phyloP scores from a whole-genome alignment of 2,329 filamentous ascomycete species.

The Aureobasidium sp. region DNA sequence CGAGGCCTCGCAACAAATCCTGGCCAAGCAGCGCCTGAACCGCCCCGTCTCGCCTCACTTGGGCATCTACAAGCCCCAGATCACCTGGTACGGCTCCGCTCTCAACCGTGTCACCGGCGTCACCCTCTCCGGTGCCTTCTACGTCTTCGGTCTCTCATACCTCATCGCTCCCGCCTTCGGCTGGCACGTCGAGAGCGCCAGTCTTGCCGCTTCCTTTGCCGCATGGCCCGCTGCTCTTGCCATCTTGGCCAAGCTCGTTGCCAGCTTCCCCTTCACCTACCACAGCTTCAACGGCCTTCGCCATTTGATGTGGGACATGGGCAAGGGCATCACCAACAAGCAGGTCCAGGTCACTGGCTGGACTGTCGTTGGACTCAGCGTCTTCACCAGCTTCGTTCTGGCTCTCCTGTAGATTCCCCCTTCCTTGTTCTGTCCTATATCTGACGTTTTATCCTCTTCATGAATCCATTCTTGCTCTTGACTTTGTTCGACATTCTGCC shows the following conservation, averaged over 20 bases:
- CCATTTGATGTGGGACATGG: conserved; percentile 64
- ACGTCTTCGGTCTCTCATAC: conserved; percentile 74
- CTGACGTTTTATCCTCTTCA: background rate
- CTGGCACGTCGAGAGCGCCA: conserved; percentile 58
- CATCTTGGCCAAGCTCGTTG: conserved; percentile 48
- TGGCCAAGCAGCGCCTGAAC: conserved; percentile 68
- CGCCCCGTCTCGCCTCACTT: conserved; percentile 84
- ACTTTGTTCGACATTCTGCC: background rate
- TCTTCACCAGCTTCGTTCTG: conserved; percentile 41
- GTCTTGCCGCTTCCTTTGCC: conserved; percentile 56
- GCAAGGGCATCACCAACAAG: conserved; percentile 53
- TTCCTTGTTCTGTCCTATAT: background rate
- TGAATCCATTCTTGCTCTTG: background rate
- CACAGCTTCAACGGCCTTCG: conserved; percentile 62
- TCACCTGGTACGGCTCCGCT: conserved; percentile 72
- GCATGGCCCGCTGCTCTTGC: conserved; percentile 53
- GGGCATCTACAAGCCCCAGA: conserved; percentile 73
- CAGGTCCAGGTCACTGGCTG: conserved; percentile 59
- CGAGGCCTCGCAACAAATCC: conserved; percentile 53
- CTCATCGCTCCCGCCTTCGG: conserved; percentile 69
- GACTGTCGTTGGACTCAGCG: conserved; percentile 50
- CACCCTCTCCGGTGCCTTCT: conserved; percentile 63
- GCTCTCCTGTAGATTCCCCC: conserved; percentile 28
- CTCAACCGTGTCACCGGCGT: conserved; percentile 80
- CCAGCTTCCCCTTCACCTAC: conserved; percentile 60